A percentile compares a stretch with the other conserved stretches of the same genome.
Conservation (phyloP, 495 filamentous ascomycete genomes). For the Clohesyomyces aquaticus region DNA sequence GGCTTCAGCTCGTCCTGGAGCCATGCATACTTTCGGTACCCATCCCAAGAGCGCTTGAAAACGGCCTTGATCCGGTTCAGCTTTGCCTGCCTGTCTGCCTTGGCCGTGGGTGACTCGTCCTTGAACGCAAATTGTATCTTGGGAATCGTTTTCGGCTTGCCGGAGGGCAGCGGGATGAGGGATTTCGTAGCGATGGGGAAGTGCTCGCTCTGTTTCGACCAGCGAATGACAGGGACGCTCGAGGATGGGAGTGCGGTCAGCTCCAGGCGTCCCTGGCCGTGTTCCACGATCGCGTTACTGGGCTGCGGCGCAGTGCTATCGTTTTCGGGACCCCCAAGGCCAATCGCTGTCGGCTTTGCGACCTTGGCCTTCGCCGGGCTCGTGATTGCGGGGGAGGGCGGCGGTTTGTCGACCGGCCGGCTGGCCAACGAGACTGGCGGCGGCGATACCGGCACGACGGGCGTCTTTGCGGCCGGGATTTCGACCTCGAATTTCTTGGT, state of each 20-base stretch:
- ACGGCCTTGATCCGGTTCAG: slow-evolving; percentile 55
- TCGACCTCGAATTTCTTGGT: slow-evolving; percentile 33
- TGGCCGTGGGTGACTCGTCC: slow-evolving; percentile 58
- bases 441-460: slow-evolving; percentile 8
- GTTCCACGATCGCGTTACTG: slow-evolving; percentile 32
- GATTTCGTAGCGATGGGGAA: slow-evolving; percentile 68
- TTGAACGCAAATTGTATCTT: slow-evolving; percentile 73
- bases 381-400: slow-evolving; percentile 2
- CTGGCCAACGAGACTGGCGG: slow-evolving; percentile 26
- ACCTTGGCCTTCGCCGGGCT: no score
- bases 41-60: slow-evolving; percentile 47
- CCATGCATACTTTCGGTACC: slow-evolving; percentile 49
- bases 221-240: slow-evolving; percentile 57
- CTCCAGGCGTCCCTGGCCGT: slow-evolving; percentile 53
- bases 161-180: slow-evolving; percentile 64
- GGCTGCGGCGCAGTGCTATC: neutral
- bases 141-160: slow-evolving; percentile 68
- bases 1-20: slow-evolving; percentile 50
- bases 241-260: slow-evolving; percentile 46
- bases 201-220: slow-evolving; percentile 70
- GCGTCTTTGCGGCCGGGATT: slow-evolving; percentile 21
- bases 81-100: slow-evolving; percentile 46
- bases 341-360: slow-evolving; percentile 16
- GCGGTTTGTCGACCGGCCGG: slow-evolving; percentile 21
- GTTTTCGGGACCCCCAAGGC: neutral